Base-by-base conservation (phyloP, 768 basidiomycete species). In the Macrolepiota albuminosa region DNA sequence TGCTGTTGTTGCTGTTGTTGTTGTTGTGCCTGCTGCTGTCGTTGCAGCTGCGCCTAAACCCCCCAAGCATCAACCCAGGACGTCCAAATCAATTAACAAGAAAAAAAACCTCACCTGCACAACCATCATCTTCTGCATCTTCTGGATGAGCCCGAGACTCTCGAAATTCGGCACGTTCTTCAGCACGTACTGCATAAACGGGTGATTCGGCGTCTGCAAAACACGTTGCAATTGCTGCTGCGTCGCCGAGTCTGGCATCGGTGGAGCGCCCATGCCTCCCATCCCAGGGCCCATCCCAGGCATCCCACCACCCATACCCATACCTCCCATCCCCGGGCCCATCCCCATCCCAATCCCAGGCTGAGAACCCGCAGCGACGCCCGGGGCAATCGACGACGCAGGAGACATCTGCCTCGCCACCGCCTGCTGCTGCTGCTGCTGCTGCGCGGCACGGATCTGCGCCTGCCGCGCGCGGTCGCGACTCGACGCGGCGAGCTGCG, bases 51-150 rank as follows among this genome's bases (percentile, higher is more conserved):
- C 2, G 40, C 40, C 40, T 42, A 42, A 40, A 21, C 21, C 21
- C 29, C 29, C 29, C 29, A 29, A 29, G 29, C 4, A 1, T 29
- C 4, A 29, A 29, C 29, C 29, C 29, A 29, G 29, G 3, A 4
- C 29, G 29, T 6, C 2, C 18, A n/a, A 40, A 6, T 16, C 7
- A 6, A n/a, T 7, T 43, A n/a, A 13, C 53, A 59, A 31, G 49
- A 45, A 56, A 34, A 6, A 34, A 52, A 31, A 29, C 48, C 75
- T 53, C 63, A 86, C 86, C 76, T 84, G 84, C 14, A 81, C 67
- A 57, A 71, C 60, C 39, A 81, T 69, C 70, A 89, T 74, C 67
- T 78, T 83, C 70, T 87, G 86, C 62, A 89, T 66, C 72, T 90
- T 87, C 65, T 78, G 72, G 59, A 75, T 80, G 2, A 77, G 45